Evolutionary conservation across 2,329 filamentous ascomycete genomes (phyloP).

Genomic region (Colletotrichum cereale): DNA sequence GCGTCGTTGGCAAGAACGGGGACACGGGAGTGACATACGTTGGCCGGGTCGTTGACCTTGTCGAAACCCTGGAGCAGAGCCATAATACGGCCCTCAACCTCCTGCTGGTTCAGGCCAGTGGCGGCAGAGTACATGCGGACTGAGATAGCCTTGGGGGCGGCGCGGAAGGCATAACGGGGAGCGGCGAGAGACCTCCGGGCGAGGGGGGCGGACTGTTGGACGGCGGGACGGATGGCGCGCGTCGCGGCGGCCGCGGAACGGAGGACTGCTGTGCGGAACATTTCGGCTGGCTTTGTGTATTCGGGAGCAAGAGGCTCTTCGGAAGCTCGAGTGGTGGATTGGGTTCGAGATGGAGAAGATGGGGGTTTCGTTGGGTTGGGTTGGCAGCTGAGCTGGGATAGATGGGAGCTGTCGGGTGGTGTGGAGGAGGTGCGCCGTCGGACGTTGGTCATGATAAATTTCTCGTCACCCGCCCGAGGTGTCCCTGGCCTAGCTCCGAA

Average conservation of each 20-base stretch:
- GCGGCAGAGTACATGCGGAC: conserved; percentile 89
- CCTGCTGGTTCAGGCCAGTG: conserved; percentile 81
- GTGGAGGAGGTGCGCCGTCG: conserved; percentile 33
- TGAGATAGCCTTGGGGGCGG: conserved; percentile 71
- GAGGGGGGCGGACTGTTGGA: conserved; percentile 67
- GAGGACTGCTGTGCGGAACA: conserved; percentile 92
- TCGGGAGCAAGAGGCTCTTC: conserved; percentile 13
- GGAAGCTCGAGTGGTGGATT: conserved; percentile 16
- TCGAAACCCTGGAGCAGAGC: conserved; percentile 96
- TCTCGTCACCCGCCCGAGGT: conserved; percentile 40
- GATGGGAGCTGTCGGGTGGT: conserved; percentile 28
- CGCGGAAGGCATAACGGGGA: conserved; percentile 68
- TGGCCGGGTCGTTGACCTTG: conserved; percentile 81
- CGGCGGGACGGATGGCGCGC: conserved; percentile 61
- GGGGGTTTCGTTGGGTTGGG: conserved; percentile 18
- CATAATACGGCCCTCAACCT: conserved; percentile 93
- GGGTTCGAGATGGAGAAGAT: conserved; percentile 17
- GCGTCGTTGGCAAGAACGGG: neutral
- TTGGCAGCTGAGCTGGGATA: conserved; percentile 19
- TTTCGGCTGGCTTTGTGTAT: conserved; percentile 59
- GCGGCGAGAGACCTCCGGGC: conserved; percentile 68
- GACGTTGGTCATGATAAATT: conserved; percentile 43
- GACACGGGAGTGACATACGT: conserved; percentile 61
- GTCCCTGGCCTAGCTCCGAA: conserved; percentile 34
- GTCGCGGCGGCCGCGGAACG: conserved; percentile 76